Conservation (phyloP, 1,139 yeast species). For the Fermentozyma sake region DNA sequence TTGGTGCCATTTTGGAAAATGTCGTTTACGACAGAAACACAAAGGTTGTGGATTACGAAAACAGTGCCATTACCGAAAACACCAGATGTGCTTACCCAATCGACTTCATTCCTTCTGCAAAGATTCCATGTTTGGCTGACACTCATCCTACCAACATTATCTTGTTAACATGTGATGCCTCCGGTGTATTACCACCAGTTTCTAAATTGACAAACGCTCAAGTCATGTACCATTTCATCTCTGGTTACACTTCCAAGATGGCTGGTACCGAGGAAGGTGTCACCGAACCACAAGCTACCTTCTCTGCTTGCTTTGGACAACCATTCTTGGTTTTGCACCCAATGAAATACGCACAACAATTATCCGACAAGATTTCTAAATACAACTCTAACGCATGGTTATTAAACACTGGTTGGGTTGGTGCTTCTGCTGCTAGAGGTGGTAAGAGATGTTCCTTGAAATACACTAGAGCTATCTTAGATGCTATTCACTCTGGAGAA, state of each 20-base stretch:
- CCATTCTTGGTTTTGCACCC: constrained; percentile 98
- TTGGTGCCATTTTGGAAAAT: constrained; percentile 92
- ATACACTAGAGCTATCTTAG: constrained; percentile 95
- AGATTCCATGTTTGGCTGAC: constrained; percentile 89
- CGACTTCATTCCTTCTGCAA: constrained; percentile 93
- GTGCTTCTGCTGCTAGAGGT: constrained; percentile 86
- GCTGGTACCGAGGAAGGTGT: constrained; percentile 99
- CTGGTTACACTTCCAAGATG: constrained; percentile 99
- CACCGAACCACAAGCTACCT: constrained; percentile 96
- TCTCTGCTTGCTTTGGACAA: constrained; percentile 98
- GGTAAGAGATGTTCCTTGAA: constrained; percentile 98
- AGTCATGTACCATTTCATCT: constrained; percentile 98
- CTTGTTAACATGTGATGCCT: constrained; percentile 94
- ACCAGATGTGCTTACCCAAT: constrained; percentile 99
- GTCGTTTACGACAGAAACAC: constrained; percentile 78
- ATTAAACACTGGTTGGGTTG: constrained; percentile 98
- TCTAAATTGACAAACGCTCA: constrained; percentile 91
- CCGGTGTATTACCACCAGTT: constrained; percentile 97
- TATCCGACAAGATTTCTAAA: constrained; percentile 85
- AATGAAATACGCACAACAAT: constrained; percentile 95
- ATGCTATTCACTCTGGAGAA: constrained; percentile 91
- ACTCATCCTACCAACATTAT: constrained; percentile 90
- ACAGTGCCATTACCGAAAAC: constrained; percentile 85
- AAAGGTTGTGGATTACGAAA: constrained; percentile 82
- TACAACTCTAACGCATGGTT: constrained; percentile 95